phyloP scores from a whole-genome alignment of 495 filamentous ascomycete species.

The Annulohypoxylon bovei region DNA sequence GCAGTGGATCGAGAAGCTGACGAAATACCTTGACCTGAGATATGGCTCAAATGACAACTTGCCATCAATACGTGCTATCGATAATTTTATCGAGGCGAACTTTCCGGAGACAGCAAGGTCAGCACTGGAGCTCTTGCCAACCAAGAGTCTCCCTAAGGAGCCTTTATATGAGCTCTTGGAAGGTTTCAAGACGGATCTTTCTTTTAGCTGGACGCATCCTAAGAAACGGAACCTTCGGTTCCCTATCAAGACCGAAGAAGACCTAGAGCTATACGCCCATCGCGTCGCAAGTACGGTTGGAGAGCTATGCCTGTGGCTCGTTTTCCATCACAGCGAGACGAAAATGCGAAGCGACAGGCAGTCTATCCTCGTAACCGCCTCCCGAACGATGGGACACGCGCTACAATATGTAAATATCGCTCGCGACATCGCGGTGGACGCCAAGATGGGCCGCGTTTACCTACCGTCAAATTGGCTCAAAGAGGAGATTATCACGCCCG shows the following conservation, averaged over 20 bases:
- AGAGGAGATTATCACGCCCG: conserved; percentile 60
- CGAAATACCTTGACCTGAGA: conserved; percentile 57
- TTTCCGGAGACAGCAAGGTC: conserved; percentile 61
- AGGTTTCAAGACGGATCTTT: conserved; percentile 71
- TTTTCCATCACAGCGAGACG: conserved; percentile 61
- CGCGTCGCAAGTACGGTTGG: conserved; percentile 75
- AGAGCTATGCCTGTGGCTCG: conserved; percentile 69
- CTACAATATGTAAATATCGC: conserved; percentile 78
- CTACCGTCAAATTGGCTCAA: conserved; percentile 69
- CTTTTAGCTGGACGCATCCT: conserved; percentile 49
- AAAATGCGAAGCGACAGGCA: conserved; percentile 36
- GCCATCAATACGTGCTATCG: conserved; percentile 19
- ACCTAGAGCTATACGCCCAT: conserved; percentile 65
- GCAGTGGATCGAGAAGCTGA: conserved; percentile 62
- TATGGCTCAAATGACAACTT: conserved; percentile 37
- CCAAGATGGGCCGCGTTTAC: conserved; percentile 69
- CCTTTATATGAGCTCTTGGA: conserved; percentile 68
- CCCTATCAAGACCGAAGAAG: conserved; percentile 64
- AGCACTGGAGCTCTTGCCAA: conserved; percentile 64
- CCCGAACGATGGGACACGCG: conserved; percentile 70
- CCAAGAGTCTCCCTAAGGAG: conserved; percentile 56
- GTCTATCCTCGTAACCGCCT: conserved; percentile 54
- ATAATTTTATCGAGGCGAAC: conserved; percentile 49
- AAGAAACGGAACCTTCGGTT: conserved; percentile 39
- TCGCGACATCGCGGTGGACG: conserved; percentile 71